Evolutionary conservation across 306 rosid species (phyloP), one percentile per base, ranked within the genome.

Genomic region (Castanea mollissima): DNA sequence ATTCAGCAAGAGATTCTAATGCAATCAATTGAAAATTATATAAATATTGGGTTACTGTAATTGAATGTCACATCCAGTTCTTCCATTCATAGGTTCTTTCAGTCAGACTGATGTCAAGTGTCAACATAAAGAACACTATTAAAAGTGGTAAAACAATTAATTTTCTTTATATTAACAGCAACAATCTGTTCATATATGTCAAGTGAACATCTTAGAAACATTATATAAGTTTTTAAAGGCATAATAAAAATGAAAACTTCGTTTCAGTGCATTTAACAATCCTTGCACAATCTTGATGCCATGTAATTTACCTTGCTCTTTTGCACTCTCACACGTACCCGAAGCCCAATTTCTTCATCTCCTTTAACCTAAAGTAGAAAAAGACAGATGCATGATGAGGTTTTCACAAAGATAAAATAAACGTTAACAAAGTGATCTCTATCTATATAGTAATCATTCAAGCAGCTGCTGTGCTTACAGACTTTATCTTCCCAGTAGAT

Each of bases 331-430:
- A 89, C 96, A 38, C 97, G 98, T 76, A 93, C 99, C 80, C 88
- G 90, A 74, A 95, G 80, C 74, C 97, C 99, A 86, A 95, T 82
- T 79, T 95, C 99, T 88, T 95, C 99, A 86, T 95, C 99, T 71
- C 98, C 99, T 88, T 95, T 95, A 54, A 82, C 90, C 99, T 95
- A 84, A 59, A 84, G 41, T 38, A 67, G 76, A 56, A 75, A 71
- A 71, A 83, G 14, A 69, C 46, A 70, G 70, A 86, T 71, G 72
- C 76, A 79, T 9, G 56, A 73, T 74, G 34, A 60, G 55, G 31
- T 79, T 38, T 71, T 76, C 84, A 51, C n/a, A 72, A 16, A n/a
- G 73, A 78, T 55, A 15, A 70, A 79, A 70, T 46, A 18, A 70
- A 79, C 67, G 46, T 74, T 64, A 69, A 69, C 18, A 65, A 51